Evolutionary conservation across 176 grass and related monocot species (phyloP).

Genomic region (Phoenix dactylifera): DNA sequence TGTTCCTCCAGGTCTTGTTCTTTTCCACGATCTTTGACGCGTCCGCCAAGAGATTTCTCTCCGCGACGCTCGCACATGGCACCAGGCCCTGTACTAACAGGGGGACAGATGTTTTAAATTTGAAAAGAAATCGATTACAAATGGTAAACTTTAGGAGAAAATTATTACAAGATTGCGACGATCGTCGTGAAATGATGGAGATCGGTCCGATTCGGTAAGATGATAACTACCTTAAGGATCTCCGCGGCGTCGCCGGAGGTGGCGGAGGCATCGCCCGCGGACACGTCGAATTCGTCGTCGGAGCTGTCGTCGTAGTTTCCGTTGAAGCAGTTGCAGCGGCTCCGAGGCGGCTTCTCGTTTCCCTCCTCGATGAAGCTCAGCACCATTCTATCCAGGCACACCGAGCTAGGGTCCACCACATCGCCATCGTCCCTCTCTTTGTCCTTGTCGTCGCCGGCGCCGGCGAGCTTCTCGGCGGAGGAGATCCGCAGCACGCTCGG

Average conservation of each 20-base stretch:
- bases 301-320: conserved; percentile 63
- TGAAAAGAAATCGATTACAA: not conserved
- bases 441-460: conserved; percentile 20
- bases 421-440: conserved; percentile 31
- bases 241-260: conserved; percentile 41
- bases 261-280: conserved; percentile 23
- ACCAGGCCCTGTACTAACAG: conserved; percentile 1
- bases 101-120: not conserved
- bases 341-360: conserved; percentile 50
- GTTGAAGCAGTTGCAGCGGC: conserved; percentile 90
- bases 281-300: conserved; percentile 61
- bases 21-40: conserved; percentile 2
- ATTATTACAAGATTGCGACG: not conserved
- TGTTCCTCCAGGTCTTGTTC: conserved; percentile 7
- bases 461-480: conserved; percentile 21
- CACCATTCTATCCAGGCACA: conserved; percentile 75
- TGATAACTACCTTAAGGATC: conserved; percentile 44
- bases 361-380: conserved; percentile 71
- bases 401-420: conserved; percentile 29
- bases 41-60: conserved; percentile 12
- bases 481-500: conserved; percentile 31
- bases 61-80: not conserved
- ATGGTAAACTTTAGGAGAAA: not conserved
- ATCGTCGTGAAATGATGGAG: too few species aligned
- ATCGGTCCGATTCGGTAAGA: not conserved